A percentile compares a stretch with the other conserved stretches of the same genome.
These are phyloP conservation scores for Leccinum rimulosum DNA, from an alignment of 768 basidiomycete species.

Conservation along the genomic window DNA sequence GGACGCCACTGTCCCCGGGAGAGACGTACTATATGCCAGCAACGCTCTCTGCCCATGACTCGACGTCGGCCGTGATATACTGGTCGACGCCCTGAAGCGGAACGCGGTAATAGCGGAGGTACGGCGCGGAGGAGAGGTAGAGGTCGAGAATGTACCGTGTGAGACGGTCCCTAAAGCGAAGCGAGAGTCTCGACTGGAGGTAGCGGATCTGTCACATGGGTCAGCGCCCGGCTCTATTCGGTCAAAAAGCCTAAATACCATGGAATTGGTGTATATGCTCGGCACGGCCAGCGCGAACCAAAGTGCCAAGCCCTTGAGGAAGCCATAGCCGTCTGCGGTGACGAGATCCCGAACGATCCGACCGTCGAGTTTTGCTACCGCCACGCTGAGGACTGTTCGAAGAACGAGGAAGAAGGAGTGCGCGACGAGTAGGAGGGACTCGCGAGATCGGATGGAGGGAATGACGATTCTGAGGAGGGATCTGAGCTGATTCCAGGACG, in stretches of 20 bases:
- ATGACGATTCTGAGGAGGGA: constrained; percentile 72
- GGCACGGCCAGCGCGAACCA: constrained; percentile 94
- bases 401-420: constrained; percentile 87
- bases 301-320: constrained; percentile 72
- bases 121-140: constrained; percentile 74
- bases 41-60: constrained; percentile 83
- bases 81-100: constrained; percentile 80
- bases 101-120: constrained; percentile 67
- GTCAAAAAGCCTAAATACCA: constrained; percentile 47
- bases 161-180: constrained; percentile 79
- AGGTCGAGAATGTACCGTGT: constrained; percentile 91
- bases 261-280: constrained; percentile 92
- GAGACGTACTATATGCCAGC: constrained; percentile 81
- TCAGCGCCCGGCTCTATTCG: neutral
- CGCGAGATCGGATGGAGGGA: constrained; percentile 61
- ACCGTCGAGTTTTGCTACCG: constrained; percentile 87
- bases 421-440: constrained; percentile 66
- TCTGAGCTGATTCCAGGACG: constrained; percentile 69
- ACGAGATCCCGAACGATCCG: constrained; percentile 86
- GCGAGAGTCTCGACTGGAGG: constrained; percentile 81
- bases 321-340: constrained; percentile 81
- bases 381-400: constrained; percentile 83
- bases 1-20: neutral
- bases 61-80: constrained; percentile 91
- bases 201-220: constrained; percentile 34